These are phyloP conservation scores for Celoporthe dispersa DNA, from an alignment of 2,329 filamentous ascomycete genomes.

Conservation along the genomic window DNA sequence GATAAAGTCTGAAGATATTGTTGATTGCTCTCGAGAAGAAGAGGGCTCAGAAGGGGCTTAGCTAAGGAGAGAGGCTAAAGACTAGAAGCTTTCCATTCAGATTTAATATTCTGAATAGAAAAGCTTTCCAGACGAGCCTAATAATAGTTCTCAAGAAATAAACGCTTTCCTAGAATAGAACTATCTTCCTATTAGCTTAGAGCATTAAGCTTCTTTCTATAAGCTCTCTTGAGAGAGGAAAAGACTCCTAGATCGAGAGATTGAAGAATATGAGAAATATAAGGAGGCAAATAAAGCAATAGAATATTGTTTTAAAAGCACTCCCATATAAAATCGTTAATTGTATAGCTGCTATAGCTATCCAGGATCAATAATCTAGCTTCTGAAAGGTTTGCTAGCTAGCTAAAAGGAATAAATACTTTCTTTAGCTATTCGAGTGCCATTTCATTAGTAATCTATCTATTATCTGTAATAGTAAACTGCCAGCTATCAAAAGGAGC, in stretches of 20 bases:
- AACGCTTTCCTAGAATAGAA: too few relatives aligned
- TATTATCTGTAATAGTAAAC: background rate
- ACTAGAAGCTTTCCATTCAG: too few relatives aligned
- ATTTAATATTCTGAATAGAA: background rate
- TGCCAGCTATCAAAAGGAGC: background rate
- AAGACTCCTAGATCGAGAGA: too few relatives aligned
- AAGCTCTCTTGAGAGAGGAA: too few relatives aligned
- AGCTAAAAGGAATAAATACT: too few relatives aligned
- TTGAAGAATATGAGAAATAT: too few relatives aligned
- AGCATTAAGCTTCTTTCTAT: too few relatives aligned
- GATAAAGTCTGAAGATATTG: too few relatives aligned
- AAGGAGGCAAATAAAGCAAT: too few relatives aligned
- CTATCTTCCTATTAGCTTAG: too few relatives aligned
- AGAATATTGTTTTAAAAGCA: conserved; percentile 30
- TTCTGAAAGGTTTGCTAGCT: background rate
- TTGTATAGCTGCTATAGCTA: conserved; percentile 5
- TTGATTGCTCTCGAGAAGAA: background rate
- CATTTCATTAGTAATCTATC: background rate
- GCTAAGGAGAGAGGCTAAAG: too few relatives aligned
- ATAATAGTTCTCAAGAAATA: conserved; percentile 18
- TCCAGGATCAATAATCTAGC: background rate
- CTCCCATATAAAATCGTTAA: background rate
- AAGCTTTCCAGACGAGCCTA: background rate
- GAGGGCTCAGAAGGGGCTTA: background rate
- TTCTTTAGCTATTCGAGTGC: background rate